A percentile compares a stretch with the other conserved stretches of the same genome.
Conservation (phyloP, 2,329 filamentous ascomycete genomes). For the Dactylellina sp. region DNA sequence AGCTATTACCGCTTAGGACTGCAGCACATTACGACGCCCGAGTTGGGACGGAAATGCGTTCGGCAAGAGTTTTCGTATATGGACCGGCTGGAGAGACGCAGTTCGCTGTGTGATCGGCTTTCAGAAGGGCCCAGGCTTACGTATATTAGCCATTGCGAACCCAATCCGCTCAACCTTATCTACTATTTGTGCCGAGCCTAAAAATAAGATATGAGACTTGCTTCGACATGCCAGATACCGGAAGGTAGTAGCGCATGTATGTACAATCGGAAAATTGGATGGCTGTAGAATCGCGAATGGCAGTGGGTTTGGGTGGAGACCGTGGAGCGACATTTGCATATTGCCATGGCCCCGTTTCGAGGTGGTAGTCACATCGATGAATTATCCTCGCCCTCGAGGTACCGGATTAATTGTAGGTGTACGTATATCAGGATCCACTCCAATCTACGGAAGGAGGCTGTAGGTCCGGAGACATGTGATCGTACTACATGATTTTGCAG, state of each 20-base stretch:
- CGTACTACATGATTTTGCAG: no score
- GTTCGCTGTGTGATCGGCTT: background rate
- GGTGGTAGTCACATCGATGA: background rate
- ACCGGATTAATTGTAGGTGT: slow-evolving; percentile 1
- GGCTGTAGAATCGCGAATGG: no score
- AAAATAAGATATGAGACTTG: no score
- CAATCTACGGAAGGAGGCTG: background rate
- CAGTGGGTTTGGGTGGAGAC: background rate
- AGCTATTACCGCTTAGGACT: background rate
- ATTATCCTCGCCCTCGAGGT: background rate
- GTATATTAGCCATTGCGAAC: background rate
- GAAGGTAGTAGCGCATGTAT: no score
- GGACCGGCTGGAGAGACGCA: background rate
- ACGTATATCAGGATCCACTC: background rate
- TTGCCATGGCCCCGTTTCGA: background rate
- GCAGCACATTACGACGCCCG: slow-evolving; percentile 2
- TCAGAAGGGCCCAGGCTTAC: slow-evolving; percentile 3
- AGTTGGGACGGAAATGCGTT: slow-evolving; percentile 11
- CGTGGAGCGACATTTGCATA: background rate
- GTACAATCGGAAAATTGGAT: no score
- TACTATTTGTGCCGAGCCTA: no score
- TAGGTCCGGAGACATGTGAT: background rate
- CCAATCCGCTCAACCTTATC: background rate
- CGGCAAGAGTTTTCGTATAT: background rate
- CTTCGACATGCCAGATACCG: no score